These are phyloP conservation scores for Fonsecaea monophora DNA, from an alignment of 2,329 filamentous ascomycete species.

Conservation along the genomic window DNA sequence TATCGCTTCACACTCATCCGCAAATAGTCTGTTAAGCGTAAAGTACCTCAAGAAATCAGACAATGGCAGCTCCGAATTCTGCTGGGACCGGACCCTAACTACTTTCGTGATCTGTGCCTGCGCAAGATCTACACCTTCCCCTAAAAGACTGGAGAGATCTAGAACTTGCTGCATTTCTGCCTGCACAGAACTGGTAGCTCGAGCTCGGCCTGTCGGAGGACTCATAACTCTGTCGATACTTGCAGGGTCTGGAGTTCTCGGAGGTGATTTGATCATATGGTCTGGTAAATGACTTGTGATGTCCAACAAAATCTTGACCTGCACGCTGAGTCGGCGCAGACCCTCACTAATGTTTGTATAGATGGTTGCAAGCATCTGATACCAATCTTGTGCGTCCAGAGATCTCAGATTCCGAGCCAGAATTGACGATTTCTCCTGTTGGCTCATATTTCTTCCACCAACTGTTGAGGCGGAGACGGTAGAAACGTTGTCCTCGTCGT, in stretches of 20 bases:
- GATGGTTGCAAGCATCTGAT: slow-evolving; percentile 78
- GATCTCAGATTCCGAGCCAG: slow-evolving; percentile 86
- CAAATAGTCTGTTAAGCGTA: slow-evolving; percentile 67
- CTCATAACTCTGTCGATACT: slow-evolving; percentile 32
- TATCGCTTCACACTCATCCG: slow-evolving; percentile 71
- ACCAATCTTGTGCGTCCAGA: slow-evolving; percentile 82
- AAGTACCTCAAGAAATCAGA: slow-evolving; percentile 68
- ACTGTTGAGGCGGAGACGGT: slow-evolving; percentile 84
- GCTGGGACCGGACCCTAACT: slow-evolving; percentile 68
- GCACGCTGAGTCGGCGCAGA: slow-evolving; percentile 80
- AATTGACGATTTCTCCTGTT: slow-evolving; percentile 88
- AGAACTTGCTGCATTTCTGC: slow-evolving; percentile 68
- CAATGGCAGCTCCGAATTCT: slow-evolving; percentile 62
- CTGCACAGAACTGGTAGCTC: slow-evolving; percentile 47
- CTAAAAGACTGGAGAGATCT: slow-evolving; percentile 70
- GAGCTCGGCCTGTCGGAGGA: slow-evolving; percentile 29
- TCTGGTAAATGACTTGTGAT: slow-evolving; percentile 72
- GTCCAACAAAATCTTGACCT: slow-evolving; percentile 93
- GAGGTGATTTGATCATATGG: slow-evolving; percentile 54
- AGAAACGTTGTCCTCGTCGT: slow-evolving; percentile 90
- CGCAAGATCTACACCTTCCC: slow-evolving; percentile 70
- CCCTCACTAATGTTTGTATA: slow-evolving; percentile 90
- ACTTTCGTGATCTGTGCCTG: slow-evolving; percentile 70
- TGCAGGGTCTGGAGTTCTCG: slow-evolving; percentile 52
- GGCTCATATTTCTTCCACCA: slow-evolving; percentile 70